Percentiles rank a stretch among this genome's conserved stretches.
These are phyloP conservation scores for Lepidium didymum DNA, from an alignment of 345 rosid species.

Conservation along the genomic window DNA sequence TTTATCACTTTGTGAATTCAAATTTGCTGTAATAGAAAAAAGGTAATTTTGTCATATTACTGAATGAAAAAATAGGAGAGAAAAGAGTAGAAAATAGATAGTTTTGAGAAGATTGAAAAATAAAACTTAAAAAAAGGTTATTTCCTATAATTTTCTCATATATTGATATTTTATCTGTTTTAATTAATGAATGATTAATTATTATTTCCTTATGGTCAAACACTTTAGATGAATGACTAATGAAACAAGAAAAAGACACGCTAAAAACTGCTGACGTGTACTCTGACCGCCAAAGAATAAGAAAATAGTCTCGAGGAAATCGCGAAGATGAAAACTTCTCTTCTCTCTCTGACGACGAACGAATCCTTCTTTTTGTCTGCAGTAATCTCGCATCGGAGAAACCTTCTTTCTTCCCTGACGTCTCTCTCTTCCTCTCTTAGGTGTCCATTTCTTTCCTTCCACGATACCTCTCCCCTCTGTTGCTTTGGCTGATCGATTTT, in stretches of 20 bases:
- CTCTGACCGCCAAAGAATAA: conserved; percentile 21
- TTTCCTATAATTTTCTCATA: too few species aligned
- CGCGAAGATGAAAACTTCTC: background rate
- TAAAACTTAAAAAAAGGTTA: too few species aligned
- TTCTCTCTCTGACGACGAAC: background rate
- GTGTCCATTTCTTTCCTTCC: background rate
- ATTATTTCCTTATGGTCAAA: too few species aligned
- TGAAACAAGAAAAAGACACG: background rate
- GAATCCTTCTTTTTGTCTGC: background rate
- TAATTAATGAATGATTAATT: too few species aligned
- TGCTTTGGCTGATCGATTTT: conserved; percentile 2
- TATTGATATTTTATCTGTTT: too few species aligned
- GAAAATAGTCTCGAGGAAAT: background rate
- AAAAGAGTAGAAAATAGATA: too few species aligned
- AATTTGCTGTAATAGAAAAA: too few species aligned
- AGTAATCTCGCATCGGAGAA: background rate
- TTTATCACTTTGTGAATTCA: too few species aligned
- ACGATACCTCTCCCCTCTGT: background rate
- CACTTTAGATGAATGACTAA: too few species aligned
- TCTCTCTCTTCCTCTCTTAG: background rate
- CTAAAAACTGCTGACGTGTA: background rate
- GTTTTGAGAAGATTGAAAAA: too few species aligned
- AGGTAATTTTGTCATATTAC: too few species aligned
- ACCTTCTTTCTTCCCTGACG: background rate
- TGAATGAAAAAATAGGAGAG: too few species aligned